These are phyloP conservation scores for Arachis hypogaea DNA, from an alignment of 306 rosid species.

Conservation along the genomic window DNA sequence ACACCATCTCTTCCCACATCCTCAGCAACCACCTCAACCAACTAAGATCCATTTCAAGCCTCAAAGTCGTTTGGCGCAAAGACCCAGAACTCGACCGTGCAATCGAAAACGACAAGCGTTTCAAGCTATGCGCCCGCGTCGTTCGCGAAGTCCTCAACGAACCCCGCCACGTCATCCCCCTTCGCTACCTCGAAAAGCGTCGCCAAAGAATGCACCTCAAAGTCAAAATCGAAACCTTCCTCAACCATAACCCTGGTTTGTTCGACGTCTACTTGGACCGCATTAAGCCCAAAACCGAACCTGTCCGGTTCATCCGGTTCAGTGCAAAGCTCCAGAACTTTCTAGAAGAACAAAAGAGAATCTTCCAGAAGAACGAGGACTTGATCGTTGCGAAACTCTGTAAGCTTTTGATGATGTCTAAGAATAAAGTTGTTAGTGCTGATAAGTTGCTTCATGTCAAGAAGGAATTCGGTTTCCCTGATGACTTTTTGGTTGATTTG, in stretches of 20 bases:
- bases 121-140: constrained; percentile 43
- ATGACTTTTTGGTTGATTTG: constrained; percentile 79
- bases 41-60: constrained; percentile 59
- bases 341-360: constrained; percentile 57
- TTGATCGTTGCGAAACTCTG: constrained; percentile 67
- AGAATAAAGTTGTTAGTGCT: constrained; percentile 66
- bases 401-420: constrained; percentile 81
- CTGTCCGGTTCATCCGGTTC: constrained; percentile 56
- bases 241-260: constrained; percentile 63
- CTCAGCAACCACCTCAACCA: neutral
- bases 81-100: constrained; percentile 73
- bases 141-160: constrained; percentile 45
- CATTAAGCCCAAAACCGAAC: constrained; percentile 76
- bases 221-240: constrained; percentile 48
- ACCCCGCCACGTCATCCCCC: constrained; percentile 47
- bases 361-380: constrained; percentile 54
- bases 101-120: constrained; percentile 70
- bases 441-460: constrained; percentile 83
- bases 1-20: constrained; percentile 32
- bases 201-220: constrained; percentile 76
- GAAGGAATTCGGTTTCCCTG: constrained; percentile 87
- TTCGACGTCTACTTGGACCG: constrained; percentile 65
- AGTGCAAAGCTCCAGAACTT: constrained; percentile 53
- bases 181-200: constrained; percentile 59
- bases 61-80: constrained; percentile 86